These are phyloP conservation scores for Amaranthus palmeri DNA, from an alignment of 148 eudicot species.

Conservation along the genomic window DNA sequence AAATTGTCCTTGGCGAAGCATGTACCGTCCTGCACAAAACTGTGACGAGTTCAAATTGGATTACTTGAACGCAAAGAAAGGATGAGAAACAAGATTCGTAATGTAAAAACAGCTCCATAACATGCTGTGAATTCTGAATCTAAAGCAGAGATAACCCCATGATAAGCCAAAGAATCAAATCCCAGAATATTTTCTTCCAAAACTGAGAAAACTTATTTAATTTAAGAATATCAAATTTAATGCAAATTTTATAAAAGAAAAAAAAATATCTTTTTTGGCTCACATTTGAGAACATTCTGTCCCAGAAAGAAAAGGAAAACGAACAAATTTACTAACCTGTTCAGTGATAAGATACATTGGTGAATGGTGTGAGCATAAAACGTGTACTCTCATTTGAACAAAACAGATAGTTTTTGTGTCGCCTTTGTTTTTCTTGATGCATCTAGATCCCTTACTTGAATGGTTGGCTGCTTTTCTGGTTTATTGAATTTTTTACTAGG, in stretches of 20 bases:
- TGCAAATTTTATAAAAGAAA: no score
- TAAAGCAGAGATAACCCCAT: no score
- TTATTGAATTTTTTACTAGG: slow-evolving; percentile 2
- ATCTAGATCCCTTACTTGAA: not conserved
- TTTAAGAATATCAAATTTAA: no score
- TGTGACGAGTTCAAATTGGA: not conserved
- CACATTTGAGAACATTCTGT: no score
- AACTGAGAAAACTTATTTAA: no score
- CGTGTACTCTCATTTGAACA: slow-evolving; percentile 22
- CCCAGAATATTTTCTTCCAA: no score
- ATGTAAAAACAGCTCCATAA: no score
- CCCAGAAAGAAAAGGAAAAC: not conserved
- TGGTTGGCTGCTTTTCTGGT: slow-evolving; percentile 19
- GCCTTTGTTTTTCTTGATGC: slow-evolving; percentile 4
- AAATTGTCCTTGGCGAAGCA: not conserved
- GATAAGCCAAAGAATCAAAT: no score
- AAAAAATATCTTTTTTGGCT: no score
- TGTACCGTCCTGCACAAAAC: slow-evolving; percentile 12
- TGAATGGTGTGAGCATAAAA: not conserved
- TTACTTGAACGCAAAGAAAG: not conserved
- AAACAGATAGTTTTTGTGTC: slow-evolving; percentile 18
- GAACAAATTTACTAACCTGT: slow-evolving; percentile 9
- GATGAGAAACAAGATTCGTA: not conserved
- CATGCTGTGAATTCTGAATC: no score
- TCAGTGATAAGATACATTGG: not conserved